Conservation (phyloP, 176 grass and related monocot genomes). For the Musa schizocarpa region DNA sequence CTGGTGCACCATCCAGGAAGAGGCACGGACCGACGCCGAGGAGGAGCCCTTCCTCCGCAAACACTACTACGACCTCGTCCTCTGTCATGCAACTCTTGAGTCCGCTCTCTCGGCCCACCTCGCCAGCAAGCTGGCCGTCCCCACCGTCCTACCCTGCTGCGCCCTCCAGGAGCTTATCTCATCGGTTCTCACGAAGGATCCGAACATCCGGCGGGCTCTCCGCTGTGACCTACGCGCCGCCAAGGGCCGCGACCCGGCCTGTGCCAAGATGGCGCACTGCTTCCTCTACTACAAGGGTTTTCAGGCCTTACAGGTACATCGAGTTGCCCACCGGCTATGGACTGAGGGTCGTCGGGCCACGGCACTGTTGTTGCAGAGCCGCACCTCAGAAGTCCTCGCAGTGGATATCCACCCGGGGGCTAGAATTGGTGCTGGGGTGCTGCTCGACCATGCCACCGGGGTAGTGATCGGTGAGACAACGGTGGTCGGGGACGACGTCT, state of each 20-base stretch:
- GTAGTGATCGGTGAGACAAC: constrained; percentile 73
- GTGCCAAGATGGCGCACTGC: constrained; percentile 71
- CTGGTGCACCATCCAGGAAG: constrained; percentile 47
- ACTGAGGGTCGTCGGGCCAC: constrained; percentile 30
- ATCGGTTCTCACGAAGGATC: constrained; percentile 23
- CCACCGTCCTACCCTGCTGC: constrained; percentile 30
- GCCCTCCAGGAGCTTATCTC: constrained; percentile 41
- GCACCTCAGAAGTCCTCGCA: constrained; percentile 69
- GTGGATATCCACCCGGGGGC: constrained; percentile 90
- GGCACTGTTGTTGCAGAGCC: constrained; percentile 66
- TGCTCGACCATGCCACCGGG: constrained; percentile 76
- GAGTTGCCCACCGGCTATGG: constrained; percentile 68
- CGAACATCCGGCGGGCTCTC: constrained; percentile 24
- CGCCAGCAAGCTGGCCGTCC: constrained; percentile 46
- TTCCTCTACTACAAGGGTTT: constrained; percentile 97
- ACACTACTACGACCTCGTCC: constrained; percentile 53
- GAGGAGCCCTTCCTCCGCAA: constrained; percentile 50
- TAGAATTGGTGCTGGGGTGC: constrained; percentile 51
- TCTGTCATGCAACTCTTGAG: constrained; percentile 46
- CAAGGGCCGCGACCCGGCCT: constrained; percentile 62
- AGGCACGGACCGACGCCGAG: constrained; percentile 50
- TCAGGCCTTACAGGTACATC: constrained; percentile 67
- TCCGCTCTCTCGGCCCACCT: constrained; percentile 62
- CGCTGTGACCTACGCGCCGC: constrained; percentile 59
- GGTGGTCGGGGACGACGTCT: constrained; percentile 45